Evolutionary conservation across 768 basidiomycete genomes (phyloP), one percentile per base, ranked within the genome.

Genomic region (Macrolepiota albuminosa): DNA sequence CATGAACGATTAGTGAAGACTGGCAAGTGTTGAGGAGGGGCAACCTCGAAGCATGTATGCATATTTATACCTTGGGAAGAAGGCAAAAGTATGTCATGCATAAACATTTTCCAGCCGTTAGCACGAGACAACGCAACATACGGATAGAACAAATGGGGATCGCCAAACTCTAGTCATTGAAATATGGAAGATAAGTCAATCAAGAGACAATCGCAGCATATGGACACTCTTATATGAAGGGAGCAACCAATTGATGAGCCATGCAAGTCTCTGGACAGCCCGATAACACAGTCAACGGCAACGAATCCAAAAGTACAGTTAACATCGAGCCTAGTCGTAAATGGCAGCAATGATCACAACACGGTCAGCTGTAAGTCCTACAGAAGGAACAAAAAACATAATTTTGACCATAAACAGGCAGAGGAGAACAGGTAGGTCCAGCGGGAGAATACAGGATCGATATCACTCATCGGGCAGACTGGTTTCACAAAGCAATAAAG

Each of bases 1-100:
- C 64, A 66, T 68, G 39, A 14, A 56, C 46, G 47, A 43, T 29
- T n/a, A 33, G 34, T 50, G 46, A 52, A 52, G 11, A 52, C 21
- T 16, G 14, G 21, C 24, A 13, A 31, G 40, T 40, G 18, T 42
- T 18, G 18, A n/a, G 52, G 16, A 29, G 13, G 40, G 18, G 13
- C 31, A 54, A 42, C 21, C 53, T 43, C 18, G 1, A n/a, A 40
- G n/a, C 26, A 54, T 54, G 29, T 9, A n/a, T 42, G 18, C 16
- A 54, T 55, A 60, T 66, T 64, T 67, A 64, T 66, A 67, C 65
- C 37, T 57, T 29, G 13, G 57, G 34, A 9, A 42, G 53, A 43
- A 45, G 31, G 33, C 26, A 50, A 29, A 43, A 47, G 40, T 54
- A 57, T 56, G 54, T 54, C 40, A 57, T 58, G 39, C 26, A 51